Base-by-base conservation (phyloP, 768 basidiomycete species). In the Auriscalpium vulgare region DNA sequence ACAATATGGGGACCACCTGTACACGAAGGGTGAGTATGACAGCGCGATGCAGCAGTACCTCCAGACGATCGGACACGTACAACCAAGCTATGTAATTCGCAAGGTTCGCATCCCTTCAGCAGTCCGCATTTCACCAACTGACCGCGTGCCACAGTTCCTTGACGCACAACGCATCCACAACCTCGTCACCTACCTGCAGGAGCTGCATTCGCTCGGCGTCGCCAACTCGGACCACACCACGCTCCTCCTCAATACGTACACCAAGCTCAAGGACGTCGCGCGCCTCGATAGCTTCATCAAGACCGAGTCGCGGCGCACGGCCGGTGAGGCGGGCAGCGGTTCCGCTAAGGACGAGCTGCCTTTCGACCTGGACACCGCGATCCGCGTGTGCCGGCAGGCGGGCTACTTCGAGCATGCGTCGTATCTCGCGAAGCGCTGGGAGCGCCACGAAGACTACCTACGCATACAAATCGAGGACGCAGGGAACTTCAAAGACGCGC, bases 141-240 rank as follows among this genome's bases (percentile, higher is more conserved):
- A 29, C 45, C 48, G 49, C 50, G 21, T 13, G 55, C 34, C 23
- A 8, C 56, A 97, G 95, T 98, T 94, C 71, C 83, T 99, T 38
- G 97, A 97, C 61, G 93, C 95, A 0, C 97, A 98, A 66, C 78
- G 95, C 2, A 97, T 97, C 54, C 88, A 94, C 60, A 93, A 95
- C 67, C 86, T 99, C 52, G 94, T 91, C 35, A 90, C 90, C 1
- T 99, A 97, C 69, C 79, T 99, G 0, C 95, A 98, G 78, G 95
- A 95, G 68, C 76, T 99, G 0, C 97, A 99, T 66, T 78, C 89
- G 1, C 77, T 86, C 1, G 88, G 90, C 0, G 82, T 95, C 7
- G 95, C 97, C 34, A 98, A 95, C 64, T 84, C 92, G 0, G 95
- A 98, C 64, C 95, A 97, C 66, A 99, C 97, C 0, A 98, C 97